Evolutionary conservation across 2,329 filamentous ascomycete species (phyloP).

Genomic region (Tolypocladium tundrense): DNA sequence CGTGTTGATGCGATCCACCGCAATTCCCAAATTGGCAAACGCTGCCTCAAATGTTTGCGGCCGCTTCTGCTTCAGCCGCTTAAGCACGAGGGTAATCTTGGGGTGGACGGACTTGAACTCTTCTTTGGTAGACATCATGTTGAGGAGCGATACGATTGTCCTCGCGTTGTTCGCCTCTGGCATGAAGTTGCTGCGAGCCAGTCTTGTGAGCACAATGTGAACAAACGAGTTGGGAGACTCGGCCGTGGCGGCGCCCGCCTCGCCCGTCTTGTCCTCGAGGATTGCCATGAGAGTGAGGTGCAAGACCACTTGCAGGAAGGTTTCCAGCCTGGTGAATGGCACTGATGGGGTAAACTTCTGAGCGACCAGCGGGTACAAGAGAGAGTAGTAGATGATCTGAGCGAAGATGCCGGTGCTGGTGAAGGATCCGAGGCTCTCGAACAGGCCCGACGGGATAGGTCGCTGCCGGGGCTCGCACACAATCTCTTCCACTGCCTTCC

Average conservation of each 20-base stretch:
- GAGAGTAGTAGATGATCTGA: conserved; percentile 79
- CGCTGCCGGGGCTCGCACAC: conserved; percentile 84
- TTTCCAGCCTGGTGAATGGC: conserved; percentile 74
- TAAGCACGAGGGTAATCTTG: conserved; percentile 75
- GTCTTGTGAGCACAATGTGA: conserved; percentile 55
- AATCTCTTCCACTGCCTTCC: conserved; percentile 69
- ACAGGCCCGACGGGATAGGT: conserved; percentile 66
- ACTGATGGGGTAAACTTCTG: conserved; percentile 61
- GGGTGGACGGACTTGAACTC: conserved; percentile 75
- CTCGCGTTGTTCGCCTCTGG: conserved; percentile 43
- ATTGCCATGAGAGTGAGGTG: conserved; percentile 82
- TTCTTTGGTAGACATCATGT: conserved; percentile 53
- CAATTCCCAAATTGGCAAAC: conserved; percentile 52
- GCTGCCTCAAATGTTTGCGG: conserved; percentile 62
- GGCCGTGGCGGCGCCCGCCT: conserved; percentile 35
- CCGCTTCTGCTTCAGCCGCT: conserved; percentile 73
- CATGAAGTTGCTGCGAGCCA: conserved; percentile 52
- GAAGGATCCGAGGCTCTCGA: conserved; percentile 65
- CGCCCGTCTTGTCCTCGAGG: conserved; percentile 62
- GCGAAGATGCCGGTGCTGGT: conserved; percentile 79
- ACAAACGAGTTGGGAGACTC: conserved; percentile 56
- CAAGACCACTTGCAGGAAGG: conserved; percentile 82
- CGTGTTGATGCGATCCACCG: conserved; percentile 70
- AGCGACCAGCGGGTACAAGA: conserved; percentile 69
- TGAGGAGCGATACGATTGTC: conserved; percentile 55